Conservation (phyloP, 768 basidiomycete genomes). For the Mycena haematopus region DNA sequence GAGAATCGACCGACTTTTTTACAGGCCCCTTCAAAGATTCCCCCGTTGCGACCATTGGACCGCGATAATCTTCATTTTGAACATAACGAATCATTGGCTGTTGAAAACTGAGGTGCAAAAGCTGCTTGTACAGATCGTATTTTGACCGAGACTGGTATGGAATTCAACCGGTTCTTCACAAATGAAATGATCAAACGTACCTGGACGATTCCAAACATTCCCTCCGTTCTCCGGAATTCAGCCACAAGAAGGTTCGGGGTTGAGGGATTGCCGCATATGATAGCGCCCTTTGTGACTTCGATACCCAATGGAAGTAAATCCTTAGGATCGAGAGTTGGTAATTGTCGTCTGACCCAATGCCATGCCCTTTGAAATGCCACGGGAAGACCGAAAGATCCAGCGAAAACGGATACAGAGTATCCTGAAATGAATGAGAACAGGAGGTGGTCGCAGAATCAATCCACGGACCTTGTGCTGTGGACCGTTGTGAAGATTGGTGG, state of each 20-base stretch:
- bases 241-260: slow-evolving; percentile 83
- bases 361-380: slow-evolving; percentile 47
- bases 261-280: slow-evolving; percentile 85
- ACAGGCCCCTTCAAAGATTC: slow-evolving; percentile 63
- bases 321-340: slow-evolving; percentile 78
- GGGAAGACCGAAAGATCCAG: slow-evolving; percentile 42
- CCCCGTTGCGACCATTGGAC: slow-evolving; percentile 71
- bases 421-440: slow-evolving; percentile 29
- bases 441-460: not conserved
- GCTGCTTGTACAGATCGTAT: slow-evolving; percentile 84
- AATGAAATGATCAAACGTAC: slow-evolving; percentile 49
- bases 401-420: slow-evolving; percentile 40
- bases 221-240: slow-evolving; percentile 79
- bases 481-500: slow-evolving; percentile 46
- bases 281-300: slow-evolving; percentile 76
- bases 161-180: not conserved
- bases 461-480: slow-evolving; percentile 47
- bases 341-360: slow-evolving; percentile 61
- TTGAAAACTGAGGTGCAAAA: slow-evolving; percentile 74
- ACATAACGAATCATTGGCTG: slow-evolving; percentile 67
- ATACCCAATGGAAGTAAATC: slow-evolving; percentile 89
- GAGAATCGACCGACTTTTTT: slow-evolving; percentile 45
- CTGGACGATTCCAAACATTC: slow-evolving; percentile 79
- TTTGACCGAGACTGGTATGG: slow-evolving; percentile 75
- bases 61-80: slow-evolving; percentile 78